Conservation (phyloP, 2,329 filamentous ascomycete species). For the Blastomyces silverae region DNA sequence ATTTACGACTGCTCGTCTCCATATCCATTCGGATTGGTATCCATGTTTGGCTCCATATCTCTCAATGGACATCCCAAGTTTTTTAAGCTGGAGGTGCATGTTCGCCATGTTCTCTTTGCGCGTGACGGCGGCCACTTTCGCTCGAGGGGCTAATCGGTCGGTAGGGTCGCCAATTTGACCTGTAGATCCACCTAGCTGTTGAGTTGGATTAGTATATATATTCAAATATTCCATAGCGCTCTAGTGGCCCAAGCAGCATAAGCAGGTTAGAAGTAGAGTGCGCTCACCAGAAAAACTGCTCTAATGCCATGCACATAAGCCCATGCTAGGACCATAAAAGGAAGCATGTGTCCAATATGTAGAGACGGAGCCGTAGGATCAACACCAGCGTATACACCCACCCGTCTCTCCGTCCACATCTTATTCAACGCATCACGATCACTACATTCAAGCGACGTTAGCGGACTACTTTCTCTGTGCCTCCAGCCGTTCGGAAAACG, state of each 20-base stretch:
- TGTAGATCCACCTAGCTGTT: slow-evolving; percentile 44
- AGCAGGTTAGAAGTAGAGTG: neutral
- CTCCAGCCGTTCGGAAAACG: neutral
- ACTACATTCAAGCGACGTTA: slow-evolving; percentile 23
- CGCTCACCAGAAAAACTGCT: slow-evolving; percentile 41
- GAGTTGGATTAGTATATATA: slow-evolving; percentile 18
- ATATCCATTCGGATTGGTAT: slow-evolving; percentile 56
- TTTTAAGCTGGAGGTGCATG: slow-evolving; percentile 49
- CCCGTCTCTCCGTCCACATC: slow-evolving; percentile 41
- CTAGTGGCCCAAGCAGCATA: neutral
- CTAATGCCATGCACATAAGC: slow-evolving; percentile 45
- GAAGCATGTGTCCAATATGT: slow-evolving; percentile 47
- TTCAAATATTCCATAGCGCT: slow-evolving; percentile 17
- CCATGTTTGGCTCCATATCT: slow-evolving; percentile 58
- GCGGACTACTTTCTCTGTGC: neutral
- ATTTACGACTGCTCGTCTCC: slow-evolving; percentile 63
- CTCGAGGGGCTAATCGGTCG: slow-evolving; percentile 39
- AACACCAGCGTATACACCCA: slow-evolving; percentile 44
- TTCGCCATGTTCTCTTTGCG: slow-evolving; percentile 44
- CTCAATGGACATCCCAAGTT: slow-evolving; percentile 68
- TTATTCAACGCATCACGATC: slow-evolving; percentile 40
- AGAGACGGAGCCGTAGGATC: slow-evolving; percentile 47
- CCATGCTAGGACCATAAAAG: slow-evolving; percentile 47
- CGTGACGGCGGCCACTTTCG: slow-evolving; percentile 32
- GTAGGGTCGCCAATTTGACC: slow-evolving; percentile 44